phyloP scores from a whole-genome alignment of 148 eudicot species.

The Amaranthus palmeri region DNA sequence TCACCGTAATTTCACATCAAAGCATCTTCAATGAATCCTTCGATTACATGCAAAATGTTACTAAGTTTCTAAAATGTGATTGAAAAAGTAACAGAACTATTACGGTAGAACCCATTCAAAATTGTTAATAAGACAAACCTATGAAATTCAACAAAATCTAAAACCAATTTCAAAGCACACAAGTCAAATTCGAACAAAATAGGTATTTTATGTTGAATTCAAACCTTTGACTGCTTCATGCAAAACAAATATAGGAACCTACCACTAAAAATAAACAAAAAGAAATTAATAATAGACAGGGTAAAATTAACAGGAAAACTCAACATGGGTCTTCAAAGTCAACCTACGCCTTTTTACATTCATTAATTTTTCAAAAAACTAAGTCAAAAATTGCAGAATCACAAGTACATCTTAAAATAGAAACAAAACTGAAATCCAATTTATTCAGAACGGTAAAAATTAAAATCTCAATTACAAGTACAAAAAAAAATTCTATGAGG shows the following conservation, averaged over 20 bases:
- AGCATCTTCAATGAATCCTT: not conserved
- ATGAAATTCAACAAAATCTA: not conserved
- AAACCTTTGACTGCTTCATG: not conserved
- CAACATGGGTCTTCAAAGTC: slow-evolving; percentile 18
- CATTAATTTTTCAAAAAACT: not conserved
- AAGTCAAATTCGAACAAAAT: not conserved
- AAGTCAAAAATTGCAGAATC: slow-evolving; percentile 2
- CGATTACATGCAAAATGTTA: not conserved
- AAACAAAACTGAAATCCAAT: slow-evolving; percentile 3
- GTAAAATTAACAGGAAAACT: not conserved
- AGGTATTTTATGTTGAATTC: not conserved
- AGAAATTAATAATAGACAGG: not conserved
- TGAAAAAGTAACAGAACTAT: not conserved
- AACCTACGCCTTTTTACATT: slow-evolving; percentile 16
- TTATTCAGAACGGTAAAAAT: not conserved
- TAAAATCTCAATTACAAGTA: slow-evolving; percentile 12
- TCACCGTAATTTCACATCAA: not conserved
- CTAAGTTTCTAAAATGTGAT: not conserved
- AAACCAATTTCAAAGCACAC: slow-evolving; percentile 5
- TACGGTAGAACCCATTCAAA: not conserved
- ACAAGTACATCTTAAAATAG: slow-evolving; percentile 3
- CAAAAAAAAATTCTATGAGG: too few species aligned
- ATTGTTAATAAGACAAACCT: not conserved
- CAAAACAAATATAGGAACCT: not conserved
- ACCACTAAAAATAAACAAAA: not conserved